phyloP scores from a whole-genome alignment of 2,329 filamentous ascomycete genomes.

The Chaetomiaceae sp. region DNA sequence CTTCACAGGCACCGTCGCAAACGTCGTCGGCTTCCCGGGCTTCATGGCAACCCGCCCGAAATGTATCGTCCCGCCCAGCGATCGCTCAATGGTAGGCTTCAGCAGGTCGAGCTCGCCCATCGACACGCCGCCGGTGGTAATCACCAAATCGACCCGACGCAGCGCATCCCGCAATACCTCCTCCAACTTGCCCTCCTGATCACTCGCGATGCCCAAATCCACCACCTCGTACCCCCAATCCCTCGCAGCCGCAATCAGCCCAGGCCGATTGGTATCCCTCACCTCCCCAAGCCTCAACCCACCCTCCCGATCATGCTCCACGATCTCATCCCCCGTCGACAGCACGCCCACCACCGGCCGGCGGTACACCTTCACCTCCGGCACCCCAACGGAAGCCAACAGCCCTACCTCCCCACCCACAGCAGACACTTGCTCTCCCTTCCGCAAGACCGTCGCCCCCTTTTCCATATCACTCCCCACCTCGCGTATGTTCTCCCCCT shows the following conservation, averaged over 20 bases:
- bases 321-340: conserved; percentile 92
- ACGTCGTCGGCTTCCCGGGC: conserved; percentile 95
- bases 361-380: conserved; percentile 66
- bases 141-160: conserved; percentile 70
- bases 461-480: conserved; percentile 79
- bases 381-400: conserved; percentile 76
- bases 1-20: conserved; percentile 76
- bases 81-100: conserved; percentile 90
- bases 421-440: conserved; percentile 78
- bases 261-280: conserved; percentile 87
- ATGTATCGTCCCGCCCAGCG: conserved; percentile 86
- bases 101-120: conserved; percentile 98
- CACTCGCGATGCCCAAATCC: conserved; percentile 80
- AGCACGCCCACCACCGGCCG: conserved; percentile 79
- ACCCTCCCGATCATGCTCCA: conserved; percentile 63
- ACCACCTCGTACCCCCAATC: conserved; percentile 73
- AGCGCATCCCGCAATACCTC: conserved; percentile 70
- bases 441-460: conserved; percentile 65
- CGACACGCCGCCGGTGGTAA: conserved; percentile 91
- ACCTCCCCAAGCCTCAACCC: conserved; percentile 75
- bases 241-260: conserved; percentile 70
- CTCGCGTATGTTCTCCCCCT: conserved; percentile 85
- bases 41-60: conserved; percentile 98
- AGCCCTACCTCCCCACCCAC: conserved; percentile 89
- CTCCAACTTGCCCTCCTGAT: conserved; percentile 71